phyloP scores from a whole-genome alignment of 805 yeast genomes.

The Saccharomycopsis lassenensis region DNA sequence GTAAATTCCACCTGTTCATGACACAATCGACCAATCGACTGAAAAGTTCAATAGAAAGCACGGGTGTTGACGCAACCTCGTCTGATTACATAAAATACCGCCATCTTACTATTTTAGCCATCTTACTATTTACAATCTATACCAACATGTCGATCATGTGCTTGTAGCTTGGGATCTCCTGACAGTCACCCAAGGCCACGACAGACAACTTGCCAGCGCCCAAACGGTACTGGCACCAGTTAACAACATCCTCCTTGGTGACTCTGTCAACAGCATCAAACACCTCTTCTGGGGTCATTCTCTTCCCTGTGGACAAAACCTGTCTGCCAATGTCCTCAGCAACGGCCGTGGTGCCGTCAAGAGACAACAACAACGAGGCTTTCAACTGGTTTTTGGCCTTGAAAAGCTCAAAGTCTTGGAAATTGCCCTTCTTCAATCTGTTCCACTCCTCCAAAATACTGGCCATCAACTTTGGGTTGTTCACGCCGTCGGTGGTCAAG shows the following conservation, averaged over 20 bases:
- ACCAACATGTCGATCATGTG: slow-evolving; percentile 37
- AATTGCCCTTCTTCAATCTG: slow-evolving; percentile 65
- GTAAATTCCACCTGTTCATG: no score
- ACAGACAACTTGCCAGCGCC: slow-evolving; percentile 73
- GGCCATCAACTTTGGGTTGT: slow-evolving; percentile 50
- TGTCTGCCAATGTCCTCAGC: slow-evolving; percentile 99
- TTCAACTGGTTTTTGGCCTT: slow-evolving; percentile 91
- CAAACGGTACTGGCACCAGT: slow-evolving; percentile 81
- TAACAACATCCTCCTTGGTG: slow-evolving; percentile 64
- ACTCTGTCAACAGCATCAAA: slow-evolving; percentile 62
- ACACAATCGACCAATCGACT: no score
- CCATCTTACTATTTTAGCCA: no score
- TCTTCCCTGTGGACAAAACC: slow-evolving; percentile 80
- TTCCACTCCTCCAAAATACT: slow-evolving; percentile 83
- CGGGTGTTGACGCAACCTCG: no score
- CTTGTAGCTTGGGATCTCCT: slow-evolving; percentile 55
- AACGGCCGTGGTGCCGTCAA: slow-evolving; percentile 91
- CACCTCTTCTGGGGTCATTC: slow-evolving; percentile 36
- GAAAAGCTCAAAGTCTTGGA: slow-evolving; percentile 77
- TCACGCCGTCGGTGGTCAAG: slow-evolving; percentile 57
- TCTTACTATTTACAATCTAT: no score
- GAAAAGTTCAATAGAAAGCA: no score
- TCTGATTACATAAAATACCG: no score
- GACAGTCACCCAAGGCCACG: slow-evolving; percentile 83
- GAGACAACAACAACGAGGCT: slow-evolving; percentile 78